phyloP scores from a whole-genome alignment of 2,329 filamentous ascomycete genomes.

The Sporothrix dimorphospora region DNA sequence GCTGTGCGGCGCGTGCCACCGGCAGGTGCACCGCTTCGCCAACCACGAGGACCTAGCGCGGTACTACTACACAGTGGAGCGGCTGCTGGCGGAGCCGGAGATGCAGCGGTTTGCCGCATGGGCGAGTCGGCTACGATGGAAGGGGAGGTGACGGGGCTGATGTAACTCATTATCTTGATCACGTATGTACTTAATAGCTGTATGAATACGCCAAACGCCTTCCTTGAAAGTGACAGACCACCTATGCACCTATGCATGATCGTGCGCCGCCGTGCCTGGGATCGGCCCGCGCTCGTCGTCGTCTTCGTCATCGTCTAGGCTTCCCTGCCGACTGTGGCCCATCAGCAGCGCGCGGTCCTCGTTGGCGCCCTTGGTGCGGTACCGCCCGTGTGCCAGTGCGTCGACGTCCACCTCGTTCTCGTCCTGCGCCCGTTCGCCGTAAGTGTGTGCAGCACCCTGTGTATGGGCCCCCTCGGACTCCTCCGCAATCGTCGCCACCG shows the following conservation, averaged over 20 bases:
- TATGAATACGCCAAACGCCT: neutral
- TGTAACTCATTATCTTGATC: neutral
- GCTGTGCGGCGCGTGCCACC: slow-evolving; percentile 83
- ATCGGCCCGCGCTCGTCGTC: slow-evolving; percentile 16
- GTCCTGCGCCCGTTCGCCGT: slow-evolving; percentile 17
- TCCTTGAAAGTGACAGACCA: neutral
- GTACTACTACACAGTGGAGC: slow-evolving; percentile 72
- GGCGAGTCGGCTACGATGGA: slow-evolving; percentile 76
- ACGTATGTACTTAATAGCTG: neutral
- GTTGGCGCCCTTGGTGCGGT: slow-evolving; percentile 13
- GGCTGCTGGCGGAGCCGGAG: slow-evolving; percentile 70
- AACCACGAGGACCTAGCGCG: slow-evolving; percentile 77
- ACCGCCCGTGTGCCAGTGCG: neutral
- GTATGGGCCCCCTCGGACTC: slow-evolving; percentile 35
- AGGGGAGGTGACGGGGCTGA: slow-evolving; percentile 39
- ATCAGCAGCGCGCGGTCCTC: slow-evolving; percentile 30
- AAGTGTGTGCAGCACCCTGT: neutral
- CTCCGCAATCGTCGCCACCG: slow-evolving; percentile 34
- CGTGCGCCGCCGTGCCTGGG: neutral
- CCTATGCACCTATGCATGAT: neutral
- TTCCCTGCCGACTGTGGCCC: slow-evolving; percentile 20
- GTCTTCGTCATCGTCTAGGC: slow-evolving; percentile 14
- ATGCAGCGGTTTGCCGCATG: slow-evolving; percentile 71
- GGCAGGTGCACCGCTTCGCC: slow-evolving; percentile 76
- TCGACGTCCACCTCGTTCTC: neutral